Base-by-base conservation (phyloP, 345 rosid genomes). In the Carallia pectinifolia region DNA sequence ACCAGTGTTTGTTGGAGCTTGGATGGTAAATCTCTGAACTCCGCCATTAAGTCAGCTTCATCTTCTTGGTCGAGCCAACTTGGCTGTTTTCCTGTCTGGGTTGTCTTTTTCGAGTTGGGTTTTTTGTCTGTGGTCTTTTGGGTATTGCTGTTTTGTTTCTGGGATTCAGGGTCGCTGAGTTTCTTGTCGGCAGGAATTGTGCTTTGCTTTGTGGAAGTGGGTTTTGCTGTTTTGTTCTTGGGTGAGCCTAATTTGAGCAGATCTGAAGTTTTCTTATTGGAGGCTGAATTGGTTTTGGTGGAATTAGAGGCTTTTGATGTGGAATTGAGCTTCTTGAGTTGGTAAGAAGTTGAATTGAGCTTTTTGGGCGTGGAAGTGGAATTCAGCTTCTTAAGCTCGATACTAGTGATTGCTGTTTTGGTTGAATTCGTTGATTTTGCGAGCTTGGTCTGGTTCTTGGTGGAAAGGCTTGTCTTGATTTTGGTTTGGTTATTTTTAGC, bases 1-100 rank as follows among this genome's bases (percentile, higher is more conserved):
- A 90, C 9, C 4, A 96, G 65, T 0, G 89, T 80, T 76, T 85
- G 80, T 55, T 90, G 98, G 82, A 96, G 89, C 68, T 71, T 89
- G 34, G 72, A 74, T 0, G 94, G 97, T 2, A 96, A 91, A 70
- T 88, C 90, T 82, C 93, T 84, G 79, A 92, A 88, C 70, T 89
- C 97, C 0, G 79, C 34, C 0, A 87, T 88, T 53, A 92, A 79
- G 73, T 90, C 96, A 13, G 82, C 83, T 8, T 86, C 90, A 17
- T 85, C 87, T 0, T 79, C 92, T 44, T 85, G 76, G 18, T 89
- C 92, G 2, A 87, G 61, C 96, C 91, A 87, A 61, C 77, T 79
- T 9, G 71, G 71, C 15, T 70, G 56, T 6, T 65, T 70, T 56
- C 36, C 40, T 18, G 17, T 2, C 53, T 36, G 53, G 7, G 62